These are phyloP conservation scores for Chrysosporium queenslandicum DNA, from an alignment of 2,329 filamentous ascomycete species.

Conservation along the genomic window DNA sequence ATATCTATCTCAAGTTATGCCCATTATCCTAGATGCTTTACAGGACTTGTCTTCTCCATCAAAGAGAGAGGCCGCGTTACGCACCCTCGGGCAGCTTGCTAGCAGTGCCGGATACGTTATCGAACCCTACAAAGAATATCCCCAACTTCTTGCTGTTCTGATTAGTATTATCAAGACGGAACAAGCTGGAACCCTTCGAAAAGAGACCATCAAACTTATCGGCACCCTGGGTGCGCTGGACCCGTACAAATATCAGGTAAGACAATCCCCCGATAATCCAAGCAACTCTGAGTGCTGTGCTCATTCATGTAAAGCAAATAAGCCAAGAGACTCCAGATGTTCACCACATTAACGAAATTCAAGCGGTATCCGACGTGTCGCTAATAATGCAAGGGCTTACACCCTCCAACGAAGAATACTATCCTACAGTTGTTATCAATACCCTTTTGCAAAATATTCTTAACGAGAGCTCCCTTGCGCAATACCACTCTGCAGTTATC, in stretches of 20 bases:
- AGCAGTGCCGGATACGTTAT: constrained; percentile 98
- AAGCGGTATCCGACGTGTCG: constrained; percentile 77
- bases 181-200: constrained; percentile 71
- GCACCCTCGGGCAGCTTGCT: constrained; percentile 81
- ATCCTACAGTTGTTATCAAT: constrained; percentile 94
- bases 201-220: constrained; percentile 93
- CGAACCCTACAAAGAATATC: constrained; percentile 88
- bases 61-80: constrained; percentile 84
- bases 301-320: constrained; percentile 50
- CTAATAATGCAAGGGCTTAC: constrained; percentile 96
- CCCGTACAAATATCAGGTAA: constrained; percentile 81
- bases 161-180: constrained; percentile 93
- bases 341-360: constrained; percentile 57
- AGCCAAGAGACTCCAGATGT: constrained; percentile 79
- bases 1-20: constrained; percentile 89
- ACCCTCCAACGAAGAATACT: constrained; percentile 96
- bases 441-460: constrained; percentile 77
- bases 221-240: constrained; percentile 91
- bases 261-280: constrained; percentile 12
- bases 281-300: neutral
- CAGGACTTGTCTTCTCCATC: constrained; percentile 85
- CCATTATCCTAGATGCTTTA: constrained; percentile 82
- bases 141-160: constrained; percentile 80
- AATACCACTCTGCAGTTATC: constrained; percentile 88
- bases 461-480: constrained; percentile 77